phyloP scores from a whole-genome alignment of 805 yeast genomes.

The Wickerhamiella kazuoi region DNA sequence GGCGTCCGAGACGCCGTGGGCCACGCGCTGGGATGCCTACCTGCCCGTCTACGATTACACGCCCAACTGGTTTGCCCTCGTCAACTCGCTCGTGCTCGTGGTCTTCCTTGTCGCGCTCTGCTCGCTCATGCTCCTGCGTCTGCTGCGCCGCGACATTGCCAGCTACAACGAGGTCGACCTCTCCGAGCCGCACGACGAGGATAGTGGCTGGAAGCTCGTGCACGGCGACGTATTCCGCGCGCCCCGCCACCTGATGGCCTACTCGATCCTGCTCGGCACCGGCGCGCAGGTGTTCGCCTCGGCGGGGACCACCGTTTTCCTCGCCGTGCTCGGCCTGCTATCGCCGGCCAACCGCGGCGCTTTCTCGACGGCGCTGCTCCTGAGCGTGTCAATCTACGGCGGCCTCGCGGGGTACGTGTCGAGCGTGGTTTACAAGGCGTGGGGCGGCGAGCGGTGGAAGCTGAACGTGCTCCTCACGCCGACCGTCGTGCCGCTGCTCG shows the following conservation, averaged over 20 bases:
- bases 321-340: constrained; percentile 75
- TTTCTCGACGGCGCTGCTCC: constrained; percentile 73
- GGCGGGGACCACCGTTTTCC: constrained; percentile 50
- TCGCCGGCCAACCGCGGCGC: constrained; percentile 95
- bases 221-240: constrained; percentile 91
- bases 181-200: constrained; percentile 70
- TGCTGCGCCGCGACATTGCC: constrained; percentile 69
- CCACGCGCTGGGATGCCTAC: constrained; percentile 97
- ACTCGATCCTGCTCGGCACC: constrained; percentile 72
- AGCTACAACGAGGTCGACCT: constrained; percentile 79
- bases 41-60: constrained; percentile 80
- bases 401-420: constrained; percentile 76
- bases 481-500: constrained; percentile 59
- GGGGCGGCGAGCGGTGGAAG: constrained; percentile 88
- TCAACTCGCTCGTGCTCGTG: constrained; percentile 73
- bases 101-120: constrained; percentile 58
- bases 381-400: constrained; percentile 66
- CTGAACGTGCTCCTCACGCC: constrained; percentile 72
- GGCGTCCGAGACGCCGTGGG: constrained; percentile 70
- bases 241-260: constrained; percentile 49
- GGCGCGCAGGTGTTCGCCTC: constrained; percentile 74
- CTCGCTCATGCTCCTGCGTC: constrained; percentile 58
- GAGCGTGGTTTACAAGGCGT: constrained; percentile 66
- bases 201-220: constrained; percentile 90
- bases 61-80: constrained; percentile 88